These are phyloP conservation scores for Ocimum tenuiflorum DNA, from an alignment of 257 asterid genomes.

Conservation along the genomic window DNA sequence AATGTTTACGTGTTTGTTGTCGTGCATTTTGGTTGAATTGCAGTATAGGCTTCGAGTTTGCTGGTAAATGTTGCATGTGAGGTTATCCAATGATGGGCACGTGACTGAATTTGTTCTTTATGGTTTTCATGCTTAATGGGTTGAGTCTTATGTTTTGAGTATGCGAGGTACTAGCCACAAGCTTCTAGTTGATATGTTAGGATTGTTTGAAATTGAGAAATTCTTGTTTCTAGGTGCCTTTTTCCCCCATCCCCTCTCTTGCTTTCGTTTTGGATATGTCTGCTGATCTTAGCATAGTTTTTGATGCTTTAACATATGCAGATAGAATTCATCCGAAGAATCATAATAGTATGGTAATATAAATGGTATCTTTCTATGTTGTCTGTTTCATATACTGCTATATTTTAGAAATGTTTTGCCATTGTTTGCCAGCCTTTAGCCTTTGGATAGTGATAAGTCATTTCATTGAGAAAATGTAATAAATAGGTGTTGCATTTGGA, in stretches of 20 bases:
- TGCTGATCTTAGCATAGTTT: neutral
- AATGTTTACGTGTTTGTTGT: constrained; percentile 15
- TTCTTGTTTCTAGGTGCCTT: neutral
- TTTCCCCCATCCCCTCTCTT: neutral
- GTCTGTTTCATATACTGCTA: neutral
- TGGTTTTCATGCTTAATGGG: constrained; percentile 21
- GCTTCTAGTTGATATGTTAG: constrained; percentile 12
- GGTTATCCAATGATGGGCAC: constrained; percentile 13
- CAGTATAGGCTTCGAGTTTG: constrained; percentile 12
- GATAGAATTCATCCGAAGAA: no score
- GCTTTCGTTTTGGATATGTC: neutral
- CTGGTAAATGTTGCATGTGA: constrained; percentile 15
- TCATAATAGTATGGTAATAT: no score
- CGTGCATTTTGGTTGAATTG: constrained; percentile 46
- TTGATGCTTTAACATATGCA: no score
- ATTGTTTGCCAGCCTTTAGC: neutral
- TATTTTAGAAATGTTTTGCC: neutral
- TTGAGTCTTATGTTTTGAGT: constrained; percentile 16
- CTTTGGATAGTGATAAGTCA: neutral
- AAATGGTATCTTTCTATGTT: neutral
- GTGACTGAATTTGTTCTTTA: constrained; percentile 8
- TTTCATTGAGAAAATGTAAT: neutral
- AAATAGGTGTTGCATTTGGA: neutral
- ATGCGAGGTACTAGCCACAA: constrained; percentile 12
- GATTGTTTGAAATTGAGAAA: constrained; percentile 11